Base-by-base conservation (phyloP, 2,329 filamentous ascomycete genomes). In the Bipolaris zeicola region DNA sequence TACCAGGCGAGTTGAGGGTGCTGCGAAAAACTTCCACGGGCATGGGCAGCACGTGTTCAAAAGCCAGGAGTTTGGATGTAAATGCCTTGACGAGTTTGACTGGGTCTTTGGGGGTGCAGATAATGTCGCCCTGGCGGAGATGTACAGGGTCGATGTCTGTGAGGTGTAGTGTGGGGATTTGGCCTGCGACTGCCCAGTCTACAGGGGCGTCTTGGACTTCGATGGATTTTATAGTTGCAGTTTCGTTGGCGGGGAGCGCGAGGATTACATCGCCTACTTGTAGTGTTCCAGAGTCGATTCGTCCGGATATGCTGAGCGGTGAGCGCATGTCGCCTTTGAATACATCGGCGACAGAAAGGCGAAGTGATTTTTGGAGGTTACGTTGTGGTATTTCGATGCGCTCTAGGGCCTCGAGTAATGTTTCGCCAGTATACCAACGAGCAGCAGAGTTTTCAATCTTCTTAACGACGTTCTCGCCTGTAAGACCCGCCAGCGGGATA, bases 121-220 rank as follows among this genome's bases (percentile, higher is more conserved):
- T 78, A 16, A 98, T 89, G 70, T 98, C 93, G 18, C 95, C 95
- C 6, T 90, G 67, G 28, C 76, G 76, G 8, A 99, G 83, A 67
- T 97, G 89, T 14, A 90, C 85, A 0, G 90, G 85, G 66, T 98
- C 94, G 70, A 97, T 92, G 63, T 94, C 89, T 7, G 87, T 83
- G 46, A 99, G 82, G 64, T 96, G 89, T n/a, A 99, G 79, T 0
- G 88, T 89, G 14, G 91, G 86, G 57, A 95, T 96, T 70, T 98
- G 92, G 1, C 94, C 94, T 0, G 94, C 93, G 13, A 97, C 92
- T 0, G 91, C 92, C 92, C 92, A 99, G 57, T 96, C 92, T 11
- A 83, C 85, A 1, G 85, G 78, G 48, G 90, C 85, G 20, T 86
- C 83, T 71, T 94, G 89, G 8, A 92, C 83, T 72, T 95, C 88